Conservation (phyloP, 176 grass and related monocot genomes). For the Juncus effusus region DNA sequence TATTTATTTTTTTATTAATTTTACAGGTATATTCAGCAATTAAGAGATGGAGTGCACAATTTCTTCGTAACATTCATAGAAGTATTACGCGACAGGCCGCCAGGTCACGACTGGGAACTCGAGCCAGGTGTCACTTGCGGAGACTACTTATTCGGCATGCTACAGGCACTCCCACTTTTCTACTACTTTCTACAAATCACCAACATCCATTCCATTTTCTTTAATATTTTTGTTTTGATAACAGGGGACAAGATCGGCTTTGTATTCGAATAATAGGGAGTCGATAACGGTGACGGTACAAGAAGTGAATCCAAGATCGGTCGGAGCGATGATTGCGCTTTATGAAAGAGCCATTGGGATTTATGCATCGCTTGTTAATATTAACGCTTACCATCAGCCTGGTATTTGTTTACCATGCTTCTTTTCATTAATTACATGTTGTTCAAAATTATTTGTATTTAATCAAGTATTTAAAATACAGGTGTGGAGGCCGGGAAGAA, state of each 20-base stretch:
- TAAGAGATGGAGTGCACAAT: conserved; percentile 97
- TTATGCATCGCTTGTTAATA: conserved; percentile 88
- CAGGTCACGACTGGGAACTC: conserved; percentile 98
- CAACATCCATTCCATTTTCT: not conserved
- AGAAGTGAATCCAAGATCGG: conserved; percentile 86
- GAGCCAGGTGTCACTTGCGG: conserved; percentile 99
- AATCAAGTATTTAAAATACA: conserved; percentile 37
- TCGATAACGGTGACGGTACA: conserved; percentile 91
- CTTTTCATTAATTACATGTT: conserved; percentile 11
- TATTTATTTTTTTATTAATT: conserved; percentile 8
- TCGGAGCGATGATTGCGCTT: conserved; percentile 88
- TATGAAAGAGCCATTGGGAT: conserved; percentile 97
- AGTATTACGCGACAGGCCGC: conserved; percentile 82
- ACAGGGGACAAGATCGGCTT: conserved; percentile 93
- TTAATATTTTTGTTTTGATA: conserved; percentile 18
- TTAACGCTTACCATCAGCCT: conserved; percentile 99
- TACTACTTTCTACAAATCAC: not conserved
- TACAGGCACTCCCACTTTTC: conserved; percentile 53
- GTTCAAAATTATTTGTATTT: not conserved
- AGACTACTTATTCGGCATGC: conserved; percentile 99
- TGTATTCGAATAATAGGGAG: conserved; percentile 90
- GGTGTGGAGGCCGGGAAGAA: conserved; percentile 99
- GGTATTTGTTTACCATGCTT: conserved; percentile 38
- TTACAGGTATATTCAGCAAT: conserved; percentile 96
- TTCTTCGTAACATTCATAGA: conserved; percentile 99